phyloP scores from a whole-genome alignment of 257 asterid species.

The Solanum appendiculatum region DNA sequence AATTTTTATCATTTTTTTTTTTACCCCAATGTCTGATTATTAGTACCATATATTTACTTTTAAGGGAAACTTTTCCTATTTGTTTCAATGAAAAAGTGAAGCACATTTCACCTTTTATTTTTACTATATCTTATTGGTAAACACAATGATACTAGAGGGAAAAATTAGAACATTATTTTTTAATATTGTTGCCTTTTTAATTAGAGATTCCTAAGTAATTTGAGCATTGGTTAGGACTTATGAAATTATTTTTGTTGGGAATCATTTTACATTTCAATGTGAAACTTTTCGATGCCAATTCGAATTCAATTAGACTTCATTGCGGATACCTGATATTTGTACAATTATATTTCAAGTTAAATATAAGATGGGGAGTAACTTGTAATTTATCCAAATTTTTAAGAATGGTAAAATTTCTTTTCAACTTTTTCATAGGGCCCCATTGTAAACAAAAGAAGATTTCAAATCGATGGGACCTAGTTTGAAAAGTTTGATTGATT shows the following conservation, averaged over 20 bases:
- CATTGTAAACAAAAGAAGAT: neutral
- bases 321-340: neutral
- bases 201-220: neutral
- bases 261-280: neutral
- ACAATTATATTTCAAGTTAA: neutral
- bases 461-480: neutral
- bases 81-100: neutral
- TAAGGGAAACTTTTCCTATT: neutral
- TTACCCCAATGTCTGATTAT: neutral
- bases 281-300: rapidly evolving
- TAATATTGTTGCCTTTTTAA: neutral
- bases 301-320: rapidly evolving
- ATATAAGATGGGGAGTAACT: neutral
- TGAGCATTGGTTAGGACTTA: neutral
- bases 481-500: neutral
- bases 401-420: neutral
- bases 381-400: neutral
- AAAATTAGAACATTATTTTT: neutral
- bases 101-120: neutral
- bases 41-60: neutral
- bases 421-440: neutral
- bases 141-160: neutral
- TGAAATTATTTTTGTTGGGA: rapidly evolving
- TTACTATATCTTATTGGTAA: neutral
- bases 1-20: neutral